These are phyloP conservation scores for Cotoneaster glaucophyllus DNA, from an alignment of 306 rosid genomes.

Conservation along the genomic window DNA sequence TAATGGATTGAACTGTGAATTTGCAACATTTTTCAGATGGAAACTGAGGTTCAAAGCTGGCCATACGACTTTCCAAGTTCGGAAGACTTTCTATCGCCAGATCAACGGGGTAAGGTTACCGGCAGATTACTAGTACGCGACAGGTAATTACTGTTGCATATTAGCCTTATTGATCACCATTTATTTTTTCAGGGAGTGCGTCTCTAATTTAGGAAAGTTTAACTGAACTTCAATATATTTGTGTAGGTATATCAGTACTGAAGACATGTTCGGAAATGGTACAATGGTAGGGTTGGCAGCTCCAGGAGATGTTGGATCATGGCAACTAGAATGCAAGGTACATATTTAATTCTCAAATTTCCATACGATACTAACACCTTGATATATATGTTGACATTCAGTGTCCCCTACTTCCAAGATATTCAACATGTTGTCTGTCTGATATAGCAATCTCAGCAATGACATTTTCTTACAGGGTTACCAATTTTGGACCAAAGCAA, in stretches of 20 bases:
- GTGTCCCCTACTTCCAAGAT: not conserved
- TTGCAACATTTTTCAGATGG: constrained; percentile 43
- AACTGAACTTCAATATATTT: not conserved
- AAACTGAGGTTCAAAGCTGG: constrained; percentile 70
- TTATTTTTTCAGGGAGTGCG: too few relatives aligned
- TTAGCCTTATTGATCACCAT: too few relatives aligned
- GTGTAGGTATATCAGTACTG: constrained; percentile 39
- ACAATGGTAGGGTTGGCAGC: constrained; percentile 80
- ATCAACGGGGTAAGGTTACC: constrained; percentile 58
- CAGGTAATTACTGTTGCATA: constrained; percentile 25
- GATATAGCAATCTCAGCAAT: not conserved
- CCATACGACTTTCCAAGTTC: constrained; percentile 77
- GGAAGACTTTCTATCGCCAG: constrained; percentile 41
- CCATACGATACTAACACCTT: too few relatives aligned
- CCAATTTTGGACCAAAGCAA: constrained; percentile 63
- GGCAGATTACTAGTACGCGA: constrained; percentile 66
- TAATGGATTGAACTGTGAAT: not conserved
- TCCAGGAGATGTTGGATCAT: constrained; percentile 81
- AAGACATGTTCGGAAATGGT: constrained; percentile 40
- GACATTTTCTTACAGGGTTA: constrained; percentile 36
- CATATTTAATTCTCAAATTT: not conserved
- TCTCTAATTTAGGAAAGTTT: not conserved
- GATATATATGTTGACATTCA: too few relatives aligned
- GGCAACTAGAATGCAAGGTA: constrained; percentile 74
- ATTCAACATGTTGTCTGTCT: not conserved